A percentile compares a stretch with the other conserved stretches of the same genome.
phyloP scores from a whole-genome alignment of 2,329 filamentous ascomycete species.

The Trichoderma koningii region DNA sequence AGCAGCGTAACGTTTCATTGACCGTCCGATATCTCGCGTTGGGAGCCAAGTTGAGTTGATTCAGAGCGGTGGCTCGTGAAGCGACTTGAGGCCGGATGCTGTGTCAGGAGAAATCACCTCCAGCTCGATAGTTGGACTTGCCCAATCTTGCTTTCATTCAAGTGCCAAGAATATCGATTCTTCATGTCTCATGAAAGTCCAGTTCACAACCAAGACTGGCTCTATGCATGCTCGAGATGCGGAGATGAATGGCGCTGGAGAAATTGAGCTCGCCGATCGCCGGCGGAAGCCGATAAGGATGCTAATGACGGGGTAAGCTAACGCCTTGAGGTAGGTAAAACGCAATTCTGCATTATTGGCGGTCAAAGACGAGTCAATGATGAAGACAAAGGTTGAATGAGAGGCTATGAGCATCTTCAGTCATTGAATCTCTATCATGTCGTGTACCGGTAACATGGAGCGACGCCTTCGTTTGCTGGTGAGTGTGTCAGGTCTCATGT shows the following conservation, averaged over 20 bases:
- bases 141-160: not conserved
- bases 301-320: conserved; percentile 10
- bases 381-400: no score
- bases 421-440: no score
- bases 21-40: conserved; percentile 8
- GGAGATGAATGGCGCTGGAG: conserved; percentile 11
- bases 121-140: not conserved
- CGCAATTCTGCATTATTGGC: conserved; percentile 4
- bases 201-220: not conserved
- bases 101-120: not conserved
- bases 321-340: conserved; percentile 18
- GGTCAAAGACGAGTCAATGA: not conserved
- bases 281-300: conserved; percentile 13
- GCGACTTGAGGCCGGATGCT: not conserved
- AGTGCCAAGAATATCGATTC: no score
- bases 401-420: no score
- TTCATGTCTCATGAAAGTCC: not conserved
- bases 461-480: no score
- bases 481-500: no score
- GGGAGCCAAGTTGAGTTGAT: not conserved
- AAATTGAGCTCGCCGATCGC: conserved; percentile 11
- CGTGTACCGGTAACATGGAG: no score
- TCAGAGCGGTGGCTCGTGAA: not conserved
- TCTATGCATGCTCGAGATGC: conserved; percentile 4
- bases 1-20: conserved; percentile 27